These are phyloP conservation scores for Cyclostephanos invisitatus DNA, from an alignment of 108 stramenopile species.

Conservation along the genomic window DNA sequence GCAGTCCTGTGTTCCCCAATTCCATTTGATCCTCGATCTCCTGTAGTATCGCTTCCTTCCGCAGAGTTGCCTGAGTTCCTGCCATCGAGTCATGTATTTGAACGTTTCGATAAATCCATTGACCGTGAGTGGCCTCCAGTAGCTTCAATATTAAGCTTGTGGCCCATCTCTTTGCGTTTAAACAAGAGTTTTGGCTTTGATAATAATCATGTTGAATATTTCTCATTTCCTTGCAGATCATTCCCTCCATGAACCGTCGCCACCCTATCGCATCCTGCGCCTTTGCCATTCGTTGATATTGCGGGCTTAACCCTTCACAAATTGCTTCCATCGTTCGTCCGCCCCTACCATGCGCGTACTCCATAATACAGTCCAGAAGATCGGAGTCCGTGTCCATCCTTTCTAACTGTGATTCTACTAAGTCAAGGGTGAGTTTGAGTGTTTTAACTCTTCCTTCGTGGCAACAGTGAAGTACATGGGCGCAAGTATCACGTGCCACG, in stretches of 20 bases:
- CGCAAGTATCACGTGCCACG: background rate
- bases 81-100: slow-evolving; percentile 10
- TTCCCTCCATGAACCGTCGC: slow-evolving; percentile 27
- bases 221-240: background rate
- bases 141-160: background rate
- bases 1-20: slow-evolving; percentile 3
- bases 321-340: background rate
- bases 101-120: slow-evolving; percentile 16
- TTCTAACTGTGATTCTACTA: slow-evolving; percentile 1
- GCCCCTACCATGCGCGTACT: background rate
- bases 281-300: background rate
- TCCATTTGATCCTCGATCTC: slow-evolving; percentile 7
- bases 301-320: no score
- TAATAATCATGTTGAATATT: background rate
- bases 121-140: background rate
- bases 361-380: background rate
- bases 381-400: background rate
- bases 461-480: slow-evolving; percentile 1
- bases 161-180: background rate
- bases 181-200: background rate
- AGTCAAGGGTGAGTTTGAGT: background rate
- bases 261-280: slow-evolving; percentile 23
- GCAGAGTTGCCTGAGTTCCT: background rate
- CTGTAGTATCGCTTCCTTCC: slow-evolving; percentile 8
- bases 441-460: slow-evolving; percentile 2